Conservation (phyloP, 257 asterid species). For the Solanum sejunctum region DNA sequence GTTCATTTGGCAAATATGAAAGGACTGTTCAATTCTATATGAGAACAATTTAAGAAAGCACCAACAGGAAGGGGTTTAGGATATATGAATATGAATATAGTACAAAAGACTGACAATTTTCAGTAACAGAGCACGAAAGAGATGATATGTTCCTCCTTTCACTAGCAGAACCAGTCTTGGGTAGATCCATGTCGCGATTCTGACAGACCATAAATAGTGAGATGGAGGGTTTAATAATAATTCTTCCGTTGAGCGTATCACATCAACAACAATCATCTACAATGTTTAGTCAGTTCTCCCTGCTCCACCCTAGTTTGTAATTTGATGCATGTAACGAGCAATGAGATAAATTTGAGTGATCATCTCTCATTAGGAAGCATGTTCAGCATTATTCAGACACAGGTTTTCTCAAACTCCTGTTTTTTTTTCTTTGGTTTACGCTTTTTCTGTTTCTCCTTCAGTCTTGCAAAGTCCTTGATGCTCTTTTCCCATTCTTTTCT, state of each 20-base stretch:
- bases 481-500: constrained; percentile 65
- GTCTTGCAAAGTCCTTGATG: constrained; percentile 47
- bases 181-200: not conserved
- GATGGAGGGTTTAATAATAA: not conserved
- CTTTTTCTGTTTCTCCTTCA: constrained; percentile 48
- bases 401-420: constrained; percentile 2
- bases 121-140: not conserved
- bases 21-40: not conserved
- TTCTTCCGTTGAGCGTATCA: not conserved
- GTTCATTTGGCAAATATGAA: not conserved
- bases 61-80: not conserved
- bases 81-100: not conserved
- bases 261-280: not conserved
- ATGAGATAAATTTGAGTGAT: not conserved
- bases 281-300: not conserved
- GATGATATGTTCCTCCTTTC: not conserved
- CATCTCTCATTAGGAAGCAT: not conserved
- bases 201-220: not conserved
- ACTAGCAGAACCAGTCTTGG: not conserved
- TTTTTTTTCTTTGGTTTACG: constrained; percentile 42
- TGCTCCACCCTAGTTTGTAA: not conserved
- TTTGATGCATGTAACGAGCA: not conserved
- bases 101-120: not conserved
- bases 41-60: not conserved
- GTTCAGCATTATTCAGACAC: not conserved